Evolutionary conservation across 2,329 filamentous ascomycete species (phyloP).

Genomic region (Mycocentrospora acerina): DNA sequence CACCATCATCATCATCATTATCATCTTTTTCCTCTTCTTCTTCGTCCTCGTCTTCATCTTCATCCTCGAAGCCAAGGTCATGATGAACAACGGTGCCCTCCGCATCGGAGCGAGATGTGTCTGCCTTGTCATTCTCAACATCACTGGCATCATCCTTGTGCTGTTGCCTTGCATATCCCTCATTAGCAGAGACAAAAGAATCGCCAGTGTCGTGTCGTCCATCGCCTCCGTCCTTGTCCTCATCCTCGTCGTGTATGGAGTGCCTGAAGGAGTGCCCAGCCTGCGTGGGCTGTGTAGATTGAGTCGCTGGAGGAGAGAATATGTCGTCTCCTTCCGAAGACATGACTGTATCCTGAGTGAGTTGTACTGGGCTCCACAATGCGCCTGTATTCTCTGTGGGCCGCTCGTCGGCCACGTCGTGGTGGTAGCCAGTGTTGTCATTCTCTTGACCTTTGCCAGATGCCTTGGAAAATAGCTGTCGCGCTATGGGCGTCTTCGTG

Average conservation of each 20-base stretch:
- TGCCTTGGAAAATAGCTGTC: conserved; percentile 30
- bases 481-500: conserved; percentile 28
- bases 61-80: conserved; percentile 18
- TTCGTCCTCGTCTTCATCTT: conserved; percentile 18
- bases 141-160: conserved; percentile 31
- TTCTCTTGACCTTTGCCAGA: conserved; percentile 34
- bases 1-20: no score
- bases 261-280: conserved; percentile 29
- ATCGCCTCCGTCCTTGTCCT: conserved; percentile 16
- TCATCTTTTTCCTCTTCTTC: conserved; percentile 10
- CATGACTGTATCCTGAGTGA: conserved; percentile 34
- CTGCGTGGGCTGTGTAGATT: conserved; percentile 38
- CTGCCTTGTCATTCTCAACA: conserved; percentile 32
- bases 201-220: conserved; percentile 42
- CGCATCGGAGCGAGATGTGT: conserved; percentile 18
- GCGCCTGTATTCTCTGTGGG: conserved; percentile 30
- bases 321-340: conserved; percentile 30
- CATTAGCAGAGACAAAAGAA: conserved; percentile 53
- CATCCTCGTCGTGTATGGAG: conserved; percentile 18
- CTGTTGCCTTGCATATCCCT: conserved; percentile 41
- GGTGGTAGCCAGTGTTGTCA: conserved; percentile 20
- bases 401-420: conserved; percentile 45
- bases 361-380: conserved; percentile 24
- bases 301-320: conserved; percentile 34
- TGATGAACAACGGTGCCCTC: conserved; percentile 31